Percentiles rank a stretch among this genome's conserved stretches.
phyloP scores from a whole-genome alignment of 306 rosid genomes.

The Carpinus viminea region DNA sequence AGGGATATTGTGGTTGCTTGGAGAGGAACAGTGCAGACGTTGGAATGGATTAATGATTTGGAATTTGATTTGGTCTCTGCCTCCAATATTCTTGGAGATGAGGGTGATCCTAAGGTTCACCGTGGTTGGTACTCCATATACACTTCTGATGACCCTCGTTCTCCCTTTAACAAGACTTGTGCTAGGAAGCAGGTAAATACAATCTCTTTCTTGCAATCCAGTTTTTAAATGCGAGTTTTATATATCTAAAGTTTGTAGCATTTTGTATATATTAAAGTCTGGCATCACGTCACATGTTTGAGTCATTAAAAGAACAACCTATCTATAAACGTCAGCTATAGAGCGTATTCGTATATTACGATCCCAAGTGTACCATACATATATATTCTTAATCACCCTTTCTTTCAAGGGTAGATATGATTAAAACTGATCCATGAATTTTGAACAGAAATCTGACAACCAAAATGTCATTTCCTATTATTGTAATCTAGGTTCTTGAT shows the following conservation, averaged over 20 bases:
- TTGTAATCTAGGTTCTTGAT: slow-evolving; percentile 49
- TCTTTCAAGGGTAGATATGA: background rate
- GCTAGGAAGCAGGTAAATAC: slow-evolving; percentile 58
- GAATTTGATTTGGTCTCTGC: slow-evolving; percentile 45
- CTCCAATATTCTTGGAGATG: slow-evolving; percentile 37
- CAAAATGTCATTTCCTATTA: background rate
- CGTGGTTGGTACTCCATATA: slow-evolving; percentile 73
- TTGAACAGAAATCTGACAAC: background rate
- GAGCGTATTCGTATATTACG: too few relatives aligned
- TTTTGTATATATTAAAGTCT: too few relatives aligned
- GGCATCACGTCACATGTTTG: too few relatives aligned
- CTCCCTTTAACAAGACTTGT: slow-evolving; percentile 41
- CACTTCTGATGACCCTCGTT: slow-evolving; percentile 46
- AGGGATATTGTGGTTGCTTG: slow-evolving; percentile 86
- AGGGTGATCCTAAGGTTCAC: slow-evolving; percentile 43
- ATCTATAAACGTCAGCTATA: too few relatives aligned
- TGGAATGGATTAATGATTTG: slow-evolving; percentile 76
- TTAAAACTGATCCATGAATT: background rate
- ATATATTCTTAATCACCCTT: too few relatives aligned
- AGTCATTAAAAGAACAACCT: too few relatives aligned
- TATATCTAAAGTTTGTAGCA: too few relatives aligned
- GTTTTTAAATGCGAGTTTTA: too few relatives aligned
- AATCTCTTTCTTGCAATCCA: too few relatives aligned
- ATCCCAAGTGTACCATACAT: too few relatives aligned
- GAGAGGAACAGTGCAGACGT: slow-evolving; percentile 70